Evolutionary conservation across 208 protist species (phyloP).

Genomic region (Trypanosoma mega): DNA sequence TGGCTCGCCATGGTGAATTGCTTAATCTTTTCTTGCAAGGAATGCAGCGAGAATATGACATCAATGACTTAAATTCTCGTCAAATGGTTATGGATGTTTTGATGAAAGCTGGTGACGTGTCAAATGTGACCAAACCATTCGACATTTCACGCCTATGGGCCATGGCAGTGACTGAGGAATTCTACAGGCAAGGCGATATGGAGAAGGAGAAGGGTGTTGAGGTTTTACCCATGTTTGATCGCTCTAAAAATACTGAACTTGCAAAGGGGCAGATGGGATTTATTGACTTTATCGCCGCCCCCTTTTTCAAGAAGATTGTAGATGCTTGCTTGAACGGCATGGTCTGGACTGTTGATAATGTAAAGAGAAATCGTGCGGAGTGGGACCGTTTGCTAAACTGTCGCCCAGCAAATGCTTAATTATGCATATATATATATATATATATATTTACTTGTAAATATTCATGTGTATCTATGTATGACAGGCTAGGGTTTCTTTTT

Average conservation of each 20-base stretch:
- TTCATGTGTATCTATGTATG: too few relatives aligned
- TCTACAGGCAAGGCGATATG: constrained; percentile 87
- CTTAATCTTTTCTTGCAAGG: constrained; percentile 33
- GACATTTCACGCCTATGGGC: constrained; percentile 79
- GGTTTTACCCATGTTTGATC: constrained; percentile 86
- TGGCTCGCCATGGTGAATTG: constrained; percentile 71
- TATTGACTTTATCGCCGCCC: constrained; percentile 82
- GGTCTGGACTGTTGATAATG: constrained; percentile 79
- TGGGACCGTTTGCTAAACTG: constrained; percentile 67
- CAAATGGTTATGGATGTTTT: constrained; percentile 70
- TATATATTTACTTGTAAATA: background rate
- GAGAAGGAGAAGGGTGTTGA: constrained; percentile 85
- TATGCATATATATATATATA: background rate
- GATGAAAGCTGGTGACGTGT: constrained; percentile 83
- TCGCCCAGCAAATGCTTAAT: background rate
- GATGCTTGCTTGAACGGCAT: constrained; percentile 58
- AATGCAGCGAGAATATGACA: constrained; percentile 28
- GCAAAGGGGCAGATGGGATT: constrained; percentile 85
- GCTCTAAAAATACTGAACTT: constrained; percentile 81
- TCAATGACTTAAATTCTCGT: constrained; percentile 29
- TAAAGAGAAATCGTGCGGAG: constrained; percentile 49
- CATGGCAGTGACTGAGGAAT: constrained; percentile 86
- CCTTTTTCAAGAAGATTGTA: constrained; percentile 80
- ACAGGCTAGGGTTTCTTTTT: too few relatives aligned
- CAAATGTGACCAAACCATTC: constrained; percentile 88